Evolutionary conservation across 805 yeast species (phyloP).

Genomic region (Metschnikowia shivogae): DNA sequence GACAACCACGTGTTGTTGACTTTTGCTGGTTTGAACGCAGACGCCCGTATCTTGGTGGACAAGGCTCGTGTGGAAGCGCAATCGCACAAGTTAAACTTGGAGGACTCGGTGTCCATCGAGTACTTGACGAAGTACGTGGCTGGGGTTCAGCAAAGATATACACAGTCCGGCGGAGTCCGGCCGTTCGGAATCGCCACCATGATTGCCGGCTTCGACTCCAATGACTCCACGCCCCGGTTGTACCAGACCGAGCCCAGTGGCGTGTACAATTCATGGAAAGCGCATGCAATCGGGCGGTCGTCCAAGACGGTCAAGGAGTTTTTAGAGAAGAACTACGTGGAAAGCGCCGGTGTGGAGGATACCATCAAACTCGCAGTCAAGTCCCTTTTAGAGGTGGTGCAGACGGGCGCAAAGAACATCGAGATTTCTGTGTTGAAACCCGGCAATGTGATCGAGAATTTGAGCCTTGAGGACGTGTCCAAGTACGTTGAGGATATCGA

Average conservation of each 20-base stretch:
- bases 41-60: slow-evolving; percentile 90
- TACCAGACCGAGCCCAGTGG: slow-evolving; percentile 98
- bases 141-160: slow-evolving; percentile 95
- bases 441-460: slow-evolving; percentile 50
- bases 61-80: slow-evolving; percentile 97
- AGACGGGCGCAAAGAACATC: slow-evolving; percentile 95
- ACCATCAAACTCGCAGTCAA: slow-evolving; percentile 80
- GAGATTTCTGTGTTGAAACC: slow-evolving; percentile 87
- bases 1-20: slow-evolving; percentile 90
- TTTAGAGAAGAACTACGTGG: slow-evolving; percentile 79
- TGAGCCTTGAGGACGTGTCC: slow-evolving; percentile 69
- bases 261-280: slow-evolving; percentile 96
- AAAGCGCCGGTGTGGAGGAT: slow-evolving; percentile 59
- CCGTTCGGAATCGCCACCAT: slow-evolving; percentile 96
- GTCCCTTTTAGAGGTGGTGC: slow-evolving; percentile 91
- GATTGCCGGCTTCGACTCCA: slow-evolving; percentile 92
- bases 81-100: slow-evolving; percentile 87
- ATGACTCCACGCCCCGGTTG: slow-evolving; percentile 73
- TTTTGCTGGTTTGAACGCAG: slow-evolving; percentile 98
- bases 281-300: slow-evolving; percentile 93
- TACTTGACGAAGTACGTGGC: slow-evolving; percentile 92
- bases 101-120: slow-evolving; percentile 88
- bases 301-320: slow-evolving; percentile 94
- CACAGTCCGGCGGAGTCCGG: slow-evolving; percentile 97
- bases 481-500: slow-evolving; percentile 77